phyloP scores from a whole-genome alignment of 192 early-diverging fungal species.

The Jimgerdemannia lactiflua region DNA sequence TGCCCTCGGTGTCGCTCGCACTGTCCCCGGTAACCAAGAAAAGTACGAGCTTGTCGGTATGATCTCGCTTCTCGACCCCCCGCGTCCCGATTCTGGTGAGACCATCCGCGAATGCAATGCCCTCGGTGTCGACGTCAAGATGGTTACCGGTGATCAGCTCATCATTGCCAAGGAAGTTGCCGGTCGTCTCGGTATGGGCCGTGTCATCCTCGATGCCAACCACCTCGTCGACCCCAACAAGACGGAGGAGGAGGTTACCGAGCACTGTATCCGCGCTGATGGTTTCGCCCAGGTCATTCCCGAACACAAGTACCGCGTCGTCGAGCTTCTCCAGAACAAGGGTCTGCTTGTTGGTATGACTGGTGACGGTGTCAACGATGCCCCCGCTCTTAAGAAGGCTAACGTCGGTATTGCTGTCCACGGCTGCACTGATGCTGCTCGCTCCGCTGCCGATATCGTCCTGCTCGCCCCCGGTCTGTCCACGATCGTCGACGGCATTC shows the following conservation, averaged over 20 bases:
- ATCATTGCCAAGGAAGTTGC: constrained; percentile 89
- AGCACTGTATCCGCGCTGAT: constrained; percentile 79
- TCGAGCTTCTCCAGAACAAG: constrained; percentile 84
- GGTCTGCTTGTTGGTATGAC: constrained; percentile 85
- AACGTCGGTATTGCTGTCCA: constrained; percentile 95
- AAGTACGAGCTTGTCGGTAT: constrained; percentile 77
- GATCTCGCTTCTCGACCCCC: constrained; percentile 83
- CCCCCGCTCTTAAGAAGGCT: constrained; percentile 93
- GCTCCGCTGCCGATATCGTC: constrained; percentile 92
- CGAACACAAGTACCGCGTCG: constrained; percentile 93
- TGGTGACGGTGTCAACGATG: constrained; percentile 96
- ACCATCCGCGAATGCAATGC: constrained; percentile 77
- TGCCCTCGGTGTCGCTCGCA: constrained; percentile 81
- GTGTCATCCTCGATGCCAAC: constrained; percentile 82
- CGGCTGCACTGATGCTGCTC: constrained; percentile 89
- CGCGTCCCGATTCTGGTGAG: constrained; percentile 76
- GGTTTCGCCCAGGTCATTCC: constrained; percentile 95
- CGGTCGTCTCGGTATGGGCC: constrained; percentile 81
- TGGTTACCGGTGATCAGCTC: constrained; percentile 90
- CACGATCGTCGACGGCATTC: constrained; percentile 84
- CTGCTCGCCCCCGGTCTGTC: constrained; percentile 79
- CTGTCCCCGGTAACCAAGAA: constrained; percentile 64
- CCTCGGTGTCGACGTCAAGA: constrained; percentile 84
- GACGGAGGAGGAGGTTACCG: constrained; percentile 73
- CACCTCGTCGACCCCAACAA: constrained; percentile 72